Evolutionary conservation across 768 basidiomycete genomes (phyloP).

Genomic region (Mycena chlorophos): DNA sequence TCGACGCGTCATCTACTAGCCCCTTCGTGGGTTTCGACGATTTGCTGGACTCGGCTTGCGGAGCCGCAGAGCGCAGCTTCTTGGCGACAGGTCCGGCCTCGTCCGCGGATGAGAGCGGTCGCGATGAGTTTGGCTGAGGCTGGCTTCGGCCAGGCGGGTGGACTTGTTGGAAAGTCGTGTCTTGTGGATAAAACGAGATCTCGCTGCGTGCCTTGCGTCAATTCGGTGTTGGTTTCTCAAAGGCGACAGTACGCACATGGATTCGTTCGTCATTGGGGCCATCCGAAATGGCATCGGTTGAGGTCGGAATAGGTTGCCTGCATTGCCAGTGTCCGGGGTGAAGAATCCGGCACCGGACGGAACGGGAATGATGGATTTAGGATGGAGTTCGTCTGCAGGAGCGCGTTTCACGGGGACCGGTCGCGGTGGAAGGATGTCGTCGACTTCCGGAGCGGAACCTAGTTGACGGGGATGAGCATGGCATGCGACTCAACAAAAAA

Average conservation of each 20-base stretch:
- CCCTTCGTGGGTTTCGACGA: slow-evolving; percentile 59
- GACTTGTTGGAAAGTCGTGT: slow-evolving; percentile 58
- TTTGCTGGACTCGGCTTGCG: slow-evolving; percentile 54
- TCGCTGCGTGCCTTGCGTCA: slow-evolving; percentile 57
- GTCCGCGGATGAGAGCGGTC: slow-evolving; percentile 81
- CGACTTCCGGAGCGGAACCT: slow-evolving; percentile 74
- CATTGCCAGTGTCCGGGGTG: slow-evolving; percentile 64
- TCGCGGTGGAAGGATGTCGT: slow-evolving; percentile 69
- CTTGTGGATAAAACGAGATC: slow-evolving; percentile 50
- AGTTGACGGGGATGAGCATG: slow-evolving; percentile 14
- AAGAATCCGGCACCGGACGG: slow-evolving; percentile 75
- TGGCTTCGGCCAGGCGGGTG: slow-evolving; percentile 49
- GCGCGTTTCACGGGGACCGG: slow-evolving; percentile 54
- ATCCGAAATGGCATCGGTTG: slow-evolving; percentile 61
- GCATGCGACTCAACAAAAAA: slow-evolving; percentile 8
- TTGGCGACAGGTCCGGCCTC: slow-evolving; percentile 79
- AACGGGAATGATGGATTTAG: slow-evolving; percentile 47
- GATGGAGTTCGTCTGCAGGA: slow-evolving; percentile 51
- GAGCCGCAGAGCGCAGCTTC: slow-evolving; percentile 65
- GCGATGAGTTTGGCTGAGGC: slow-evolving; percentile 51
- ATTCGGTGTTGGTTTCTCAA: slow-evolving; percentile 20
- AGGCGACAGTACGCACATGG: slow-evolving; percentile 48
- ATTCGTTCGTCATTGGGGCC: slow-evolving; percentile 59
- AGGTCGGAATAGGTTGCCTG: slow-evolving; percentile 55
- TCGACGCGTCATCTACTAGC: slow-evolving; percentile 67